Conservation (phyloP, 1,284 basidiomycete species). For the Trichosporon ovoides region DNA sequence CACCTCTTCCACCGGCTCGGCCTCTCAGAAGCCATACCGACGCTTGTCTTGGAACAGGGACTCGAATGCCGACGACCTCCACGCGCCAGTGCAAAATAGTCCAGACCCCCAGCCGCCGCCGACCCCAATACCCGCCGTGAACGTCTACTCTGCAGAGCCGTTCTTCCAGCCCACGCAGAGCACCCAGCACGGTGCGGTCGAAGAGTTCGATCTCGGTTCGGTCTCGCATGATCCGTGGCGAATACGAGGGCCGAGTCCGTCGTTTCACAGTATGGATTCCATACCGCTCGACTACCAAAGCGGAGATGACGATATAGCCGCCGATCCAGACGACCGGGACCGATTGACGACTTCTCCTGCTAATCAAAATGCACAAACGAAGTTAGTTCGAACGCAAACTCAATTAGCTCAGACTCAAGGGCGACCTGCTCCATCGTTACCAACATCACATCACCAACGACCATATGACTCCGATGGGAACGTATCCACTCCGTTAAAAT, state of each 20-base stretch:
- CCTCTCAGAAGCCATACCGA: neutral
- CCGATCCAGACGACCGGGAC: neutral
- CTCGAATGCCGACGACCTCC: neutral
- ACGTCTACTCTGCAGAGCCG: no score
- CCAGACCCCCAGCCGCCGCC: neutral
- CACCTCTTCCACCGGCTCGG: neutral
- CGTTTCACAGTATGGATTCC: neutral
- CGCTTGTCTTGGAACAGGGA: slow-evolving; percentile 4
- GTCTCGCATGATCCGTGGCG: neutral
- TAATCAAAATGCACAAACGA: neutral
- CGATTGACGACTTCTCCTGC: neutral
- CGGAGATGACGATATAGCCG: slow-evolving; percentile 1
- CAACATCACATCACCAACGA: neutral
- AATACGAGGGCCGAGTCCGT: neutral
- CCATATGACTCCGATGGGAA: slow-evolving; percentile 27
- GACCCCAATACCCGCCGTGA: no score
- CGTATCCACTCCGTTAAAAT: slow-evolving; percentile 6
- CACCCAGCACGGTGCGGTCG: neutral
- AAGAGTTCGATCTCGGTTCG: slow-evolving; percentile 10
- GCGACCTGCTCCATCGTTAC: slow-evolving; percentile 7
- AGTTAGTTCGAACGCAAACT: neutral
- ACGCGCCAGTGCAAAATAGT: neutral
- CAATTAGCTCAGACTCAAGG: slow-evolving; percentile 8
- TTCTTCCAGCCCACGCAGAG: no score
- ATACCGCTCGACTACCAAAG: neutral